Conservation (phyloP, 306 rosid species). For the Trifolium repens region DNA sequence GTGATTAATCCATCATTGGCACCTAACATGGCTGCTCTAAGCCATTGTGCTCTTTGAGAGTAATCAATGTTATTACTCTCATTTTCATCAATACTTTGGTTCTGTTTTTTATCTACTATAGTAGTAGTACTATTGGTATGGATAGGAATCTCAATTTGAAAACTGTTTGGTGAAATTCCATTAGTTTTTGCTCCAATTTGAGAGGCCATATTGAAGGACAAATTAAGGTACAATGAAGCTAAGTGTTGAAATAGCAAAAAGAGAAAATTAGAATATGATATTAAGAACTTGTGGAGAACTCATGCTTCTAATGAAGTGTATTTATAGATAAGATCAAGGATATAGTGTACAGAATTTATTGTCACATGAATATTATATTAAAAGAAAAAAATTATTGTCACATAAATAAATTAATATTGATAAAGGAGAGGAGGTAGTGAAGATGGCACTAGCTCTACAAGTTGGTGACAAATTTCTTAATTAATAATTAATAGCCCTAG, state of each 20-base stretch:
- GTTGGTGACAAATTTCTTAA: conserved; percentile 37
- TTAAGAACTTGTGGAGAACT: conserved; percentile 56
- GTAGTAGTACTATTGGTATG: conserved; percentile 17
- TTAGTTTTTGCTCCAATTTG: conserved; percentile 30
- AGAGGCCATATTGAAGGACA: conserved; percentile 50
- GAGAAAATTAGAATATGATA: conserved; percentile 35
- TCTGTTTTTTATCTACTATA: conserved; percentile 36
- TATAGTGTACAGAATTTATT: neutral
- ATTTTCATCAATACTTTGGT: conserved; percentile 12
- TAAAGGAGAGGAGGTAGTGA: conserved; percentile 30
- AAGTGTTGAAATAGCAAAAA: neutral
- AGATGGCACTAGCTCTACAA: conserved; percentile 43
- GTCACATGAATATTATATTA: too few relatives aligned
- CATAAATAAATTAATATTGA: conserved; percentile 5
- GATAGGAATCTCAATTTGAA: conserved; percentile 54
- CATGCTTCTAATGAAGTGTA: conserved; percentile 44
- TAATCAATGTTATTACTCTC: conserved; percentile 43
- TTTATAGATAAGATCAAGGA: conserved; percentile 51
- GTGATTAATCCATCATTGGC: conserved; percentile 74
- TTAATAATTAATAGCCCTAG: neutral
- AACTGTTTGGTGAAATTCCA: conserved; percentile 41
- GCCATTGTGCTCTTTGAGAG: conserved; percentile 70
- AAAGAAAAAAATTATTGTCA: neutral
- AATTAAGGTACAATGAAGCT: neutral
- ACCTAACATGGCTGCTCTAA: conserved; percentile 70